Conservation (phyloP, 768 basidiomycete species). For the Phaeolepiota aurea region DNA sequence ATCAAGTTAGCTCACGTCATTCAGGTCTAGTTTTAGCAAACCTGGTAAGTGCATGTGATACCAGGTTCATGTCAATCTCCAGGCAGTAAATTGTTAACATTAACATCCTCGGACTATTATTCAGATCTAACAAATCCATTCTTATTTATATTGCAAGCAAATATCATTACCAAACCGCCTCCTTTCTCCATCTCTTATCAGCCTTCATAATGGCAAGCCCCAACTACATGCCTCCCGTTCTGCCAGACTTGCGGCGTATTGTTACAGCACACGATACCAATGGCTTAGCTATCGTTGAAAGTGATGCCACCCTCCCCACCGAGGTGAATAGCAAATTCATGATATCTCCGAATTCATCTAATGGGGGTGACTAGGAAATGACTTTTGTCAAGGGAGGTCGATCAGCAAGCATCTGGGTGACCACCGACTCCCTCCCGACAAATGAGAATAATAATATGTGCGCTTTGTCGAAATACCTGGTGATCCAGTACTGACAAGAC, state of each 20-base stretch:
- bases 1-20: no score
- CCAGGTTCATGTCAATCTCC: no score
- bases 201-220: conserved; percentile 23
- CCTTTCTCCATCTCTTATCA: conserved; percentile 1
- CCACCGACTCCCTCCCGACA: conserved; percentile 37
- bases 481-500: background rate
- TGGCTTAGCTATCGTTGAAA: conserved; percentile 32
- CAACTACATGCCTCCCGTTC: conserved; percentile 10
- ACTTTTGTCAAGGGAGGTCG: conserved; percentile 23
- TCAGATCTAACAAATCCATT: no score
- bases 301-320: conserved; percentile 20
- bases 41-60: no score
- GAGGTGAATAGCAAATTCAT: conserved; percentile 15
- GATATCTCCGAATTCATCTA: background rate
- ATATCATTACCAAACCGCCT: background rate
- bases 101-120: no score
- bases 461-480: conserved; percentile 1
- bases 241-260: conserved; percentile 37
- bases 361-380: conserved; percentile 20
- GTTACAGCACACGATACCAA: conserved; percentile 39
- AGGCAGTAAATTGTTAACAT: no score
- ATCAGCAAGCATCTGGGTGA: conserved; percentile 39
- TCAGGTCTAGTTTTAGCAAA: no score
- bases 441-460: conserved; percentile 45
- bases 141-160: no score